These are phyloP conservation scores for Guillardia theta DNA, from an alignment of 78 protist species.

Conservation along the genomic window DNA sequence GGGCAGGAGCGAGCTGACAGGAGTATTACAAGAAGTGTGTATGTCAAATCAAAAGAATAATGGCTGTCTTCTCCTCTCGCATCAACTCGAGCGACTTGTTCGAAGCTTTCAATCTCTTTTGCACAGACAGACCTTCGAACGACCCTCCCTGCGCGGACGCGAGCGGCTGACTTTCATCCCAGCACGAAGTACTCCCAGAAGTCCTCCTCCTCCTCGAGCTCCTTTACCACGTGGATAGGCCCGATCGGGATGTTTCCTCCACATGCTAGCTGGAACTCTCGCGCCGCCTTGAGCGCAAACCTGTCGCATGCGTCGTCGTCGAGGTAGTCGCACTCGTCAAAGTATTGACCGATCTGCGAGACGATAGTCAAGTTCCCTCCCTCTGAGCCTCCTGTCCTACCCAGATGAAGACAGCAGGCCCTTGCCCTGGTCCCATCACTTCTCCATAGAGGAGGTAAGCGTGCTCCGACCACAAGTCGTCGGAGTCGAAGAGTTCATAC, in stretches of 20 bases:
- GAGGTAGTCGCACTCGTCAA: not conserved
- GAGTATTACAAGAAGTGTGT: too few relatives aligned
- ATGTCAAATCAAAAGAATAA: too few relatives aligned
- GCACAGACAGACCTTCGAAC: too few relatives aligned
- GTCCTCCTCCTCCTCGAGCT: conserved; percentile 32
- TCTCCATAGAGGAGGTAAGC: not conserved
- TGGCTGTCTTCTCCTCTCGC: too few relatives aligned
- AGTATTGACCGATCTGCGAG: not conserved
- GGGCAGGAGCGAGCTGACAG: too few relatives aligned
- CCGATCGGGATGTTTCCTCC: not conserved
- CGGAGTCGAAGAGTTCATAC: conserved; percentile 30
- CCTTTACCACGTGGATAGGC: not conserved
- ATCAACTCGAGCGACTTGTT: too few relatives aligned
- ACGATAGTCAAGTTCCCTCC: too few relatives aligned
- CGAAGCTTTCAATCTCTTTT: too few relatives aligned
- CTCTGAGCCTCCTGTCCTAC: too few relatives aligned
- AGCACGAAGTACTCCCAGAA: conserved; percentile 25
- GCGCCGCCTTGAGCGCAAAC: not conserved
- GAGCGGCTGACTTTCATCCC: too few relatives aligned
- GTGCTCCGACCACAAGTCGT: conserved; percentile 30
- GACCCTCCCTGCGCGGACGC: too few relatives aligned
- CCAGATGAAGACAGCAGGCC: not conserved
- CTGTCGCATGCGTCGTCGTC: not conserved
- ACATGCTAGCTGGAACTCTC: not conserved
- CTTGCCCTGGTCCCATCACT: not conserved